Conservation (phyloP, 2,329 filamentous ascomycete genomes). For the Teratosphaeria pseudoeucalypti region DNA sequence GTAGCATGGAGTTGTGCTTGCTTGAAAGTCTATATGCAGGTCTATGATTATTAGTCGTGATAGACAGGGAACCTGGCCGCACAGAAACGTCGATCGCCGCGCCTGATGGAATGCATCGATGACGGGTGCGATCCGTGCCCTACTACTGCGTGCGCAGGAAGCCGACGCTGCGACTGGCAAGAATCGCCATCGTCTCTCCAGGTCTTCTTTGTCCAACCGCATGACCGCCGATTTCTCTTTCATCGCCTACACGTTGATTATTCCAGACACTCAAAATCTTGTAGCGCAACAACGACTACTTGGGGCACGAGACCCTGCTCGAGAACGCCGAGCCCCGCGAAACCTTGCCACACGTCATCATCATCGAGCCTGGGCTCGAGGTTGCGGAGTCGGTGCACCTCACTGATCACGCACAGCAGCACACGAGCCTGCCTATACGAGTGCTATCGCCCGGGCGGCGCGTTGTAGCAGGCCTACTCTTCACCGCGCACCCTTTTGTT, state of each 20-base stretch:
- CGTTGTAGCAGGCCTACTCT: neutral
- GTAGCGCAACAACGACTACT: neutral
- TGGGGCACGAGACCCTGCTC: neutral
- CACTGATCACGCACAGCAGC: neutral
- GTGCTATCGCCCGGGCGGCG: neutral
- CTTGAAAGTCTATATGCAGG: neutral
- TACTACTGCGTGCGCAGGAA: neutral
- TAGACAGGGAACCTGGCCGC: neutral
- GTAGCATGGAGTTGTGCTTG: neutral
- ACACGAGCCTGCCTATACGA: neutral
- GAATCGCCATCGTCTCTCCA: neutral
- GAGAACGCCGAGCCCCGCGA: neutral
- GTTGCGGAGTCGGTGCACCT: neutral
- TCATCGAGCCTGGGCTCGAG: neutral
- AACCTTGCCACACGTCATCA: neutral
- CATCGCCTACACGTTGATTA: neutral
- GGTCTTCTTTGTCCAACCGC: neutral
- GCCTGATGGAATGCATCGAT: neutral
- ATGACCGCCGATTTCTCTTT: neutral
- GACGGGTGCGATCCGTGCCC: neutral
- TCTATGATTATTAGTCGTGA: neutral
- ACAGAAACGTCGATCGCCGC: neutral
- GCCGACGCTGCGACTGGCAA: neutral
- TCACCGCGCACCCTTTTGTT: neutral
- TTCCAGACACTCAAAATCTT: neutral